phyloP scores from a whole-genome alignment of 78 protist species.

The Diacronema lutheri region DNA sequence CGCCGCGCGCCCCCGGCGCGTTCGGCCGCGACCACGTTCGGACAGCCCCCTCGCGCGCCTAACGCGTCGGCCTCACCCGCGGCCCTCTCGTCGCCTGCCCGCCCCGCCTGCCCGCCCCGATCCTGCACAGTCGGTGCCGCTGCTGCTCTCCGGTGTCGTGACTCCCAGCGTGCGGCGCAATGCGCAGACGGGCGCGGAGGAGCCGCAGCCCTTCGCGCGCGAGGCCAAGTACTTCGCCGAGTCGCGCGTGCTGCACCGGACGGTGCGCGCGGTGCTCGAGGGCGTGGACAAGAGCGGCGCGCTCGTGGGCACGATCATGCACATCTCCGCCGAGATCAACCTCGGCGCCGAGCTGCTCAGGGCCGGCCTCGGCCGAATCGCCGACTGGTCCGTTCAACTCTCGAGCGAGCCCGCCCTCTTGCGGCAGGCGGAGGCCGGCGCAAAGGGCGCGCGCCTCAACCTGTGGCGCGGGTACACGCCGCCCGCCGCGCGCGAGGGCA shows the following conservation, averaged over 20 bases:
- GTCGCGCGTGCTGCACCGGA: slow-evolving; percentile 51
- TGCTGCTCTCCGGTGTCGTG: not conserved
- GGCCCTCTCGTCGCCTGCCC: too few species aligned
- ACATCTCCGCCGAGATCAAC: slow-evolving; percentile 30
- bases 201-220: slow-evolving; percentile 3
- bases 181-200: slow-evolving; percentile 4
- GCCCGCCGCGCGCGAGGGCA: not conserved
- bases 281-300: slow-evolving; percentile 29
- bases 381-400: slow-evolving; percentile 41
- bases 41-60: too few species aligned
- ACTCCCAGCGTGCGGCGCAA: not conserved
- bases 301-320: slow-evolving; percentile 47
- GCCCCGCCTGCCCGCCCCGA: too few species aligned
- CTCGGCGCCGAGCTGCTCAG: slow-evolving; percentile 33
- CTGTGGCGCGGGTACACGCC: slow-evolving; percentile 11
- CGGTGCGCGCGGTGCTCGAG: not conserved
- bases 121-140: too few species aligned
- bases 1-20: too few species aligned
- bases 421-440: slow-evolving; percentile 21
- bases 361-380: slow-evolving; percentile 53
- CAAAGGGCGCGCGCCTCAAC: not conserved
- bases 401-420: not conserved
- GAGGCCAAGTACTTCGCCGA: slow-evolving; percentile 45
- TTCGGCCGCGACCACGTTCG: too few species aligned
- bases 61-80: too few species aligned